A percentile compares a stretch with the other conserved stretches of the same genome.
These are phyloP conservation scores for Salix viminalis DNA, from an alignment of 345 rosid species.

Conservation along the genomic window DNA sequence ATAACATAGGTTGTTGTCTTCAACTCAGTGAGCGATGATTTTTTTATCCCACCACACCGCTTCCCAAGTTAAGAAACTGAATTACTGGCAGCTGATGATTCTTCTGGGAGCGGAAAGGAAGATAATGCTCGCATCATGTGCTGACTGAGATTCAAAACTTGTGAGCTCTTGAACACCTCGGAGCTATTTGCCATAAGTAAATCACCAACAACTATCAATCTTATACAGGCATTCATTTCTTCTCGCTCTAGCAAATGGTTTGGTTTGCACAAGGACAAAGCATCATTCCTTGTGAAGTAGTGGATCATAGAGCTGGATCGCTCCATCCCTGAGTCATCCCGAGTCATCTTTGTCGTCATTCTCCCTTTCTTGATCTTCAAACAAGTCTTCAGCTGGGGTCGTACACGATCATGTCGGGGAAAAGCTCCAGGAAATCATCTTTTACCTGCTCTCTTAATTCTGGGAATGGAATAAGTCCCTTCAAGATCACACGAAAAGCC, in stretches of 20 bases:
- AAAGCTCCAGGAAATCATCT: slow-evolving; percentile 83
- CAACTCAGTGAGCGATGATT: too few species aligned
- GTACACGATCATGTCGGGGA: slow-evolving; percentile 80
- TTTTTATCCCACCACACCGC: neutral
- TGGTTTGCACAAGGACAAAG: neutral
- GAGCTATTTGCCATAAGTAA: neutral
- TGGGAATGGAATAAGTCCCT: slow-evolving; percentile 84
- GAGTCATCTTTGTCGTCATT: slow-evolving; percentile 49
- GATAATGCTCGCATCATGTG: neutral
- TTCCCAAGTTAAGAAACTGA: neutral
- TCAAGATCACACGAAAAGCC: slow-evolving; percentile 84
- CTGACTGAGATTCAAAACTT: neutral
- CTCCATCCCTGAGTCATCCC: too few species aligned
- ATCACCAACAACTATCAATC: neutral
- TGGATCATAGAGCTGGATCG: neutral
- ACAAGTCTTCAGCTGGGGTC: slow-evolving; percentile 83
- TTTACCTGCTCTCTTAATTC: slow-evolving; percentile 75
- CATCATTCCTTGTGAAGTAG: neutral
- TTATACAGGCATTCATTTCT: neutral
- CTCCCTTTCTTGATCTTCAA: slow-evolving; percentile 48
- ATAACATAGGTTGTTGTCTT: too few species aligned
- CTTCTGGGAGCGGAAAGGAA: neutral
- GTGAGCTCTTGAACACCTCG: neutral
- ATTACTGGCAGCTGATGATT: neutral
- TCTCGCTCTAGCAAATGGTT: neutral